These are phyloP conservation scores for Gossypium thurberi DNA, from an alignment of 345 rosid genomes.

Conservation along the genomic window DNA sequence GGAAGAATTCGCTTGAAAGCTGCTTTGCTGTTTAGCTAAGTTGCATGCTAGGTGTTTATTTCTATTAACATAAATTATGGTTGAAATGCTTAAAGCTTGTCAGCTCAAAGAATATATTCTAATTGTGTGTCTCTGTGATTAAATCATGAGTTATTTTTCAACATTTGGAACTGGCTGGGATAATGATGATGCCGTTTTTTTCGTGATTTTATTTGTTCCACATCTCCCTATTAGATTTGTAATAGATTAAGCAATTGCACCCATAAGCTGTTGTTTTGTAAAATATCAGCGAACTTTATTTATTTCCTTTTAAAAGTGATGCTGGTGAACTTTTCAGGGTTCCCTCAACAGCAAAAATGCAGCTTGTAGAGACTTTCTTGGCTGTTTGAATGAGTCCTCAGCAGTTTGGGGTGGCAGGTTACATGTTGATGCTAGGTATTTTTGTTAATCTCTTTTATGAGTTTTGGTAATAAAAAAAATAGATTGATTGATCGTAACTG, in stretches of 20 bases:
- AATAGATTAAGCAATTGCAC: constrained; percentile 7
- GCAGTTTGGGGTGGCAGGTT: constrained; percentile 60
- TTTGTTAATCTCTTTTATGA: neutral
- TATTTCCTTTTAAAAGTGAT: neutral
- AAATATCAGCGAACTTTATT: neutral
- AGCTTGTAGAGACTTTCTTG: constrained; percentile 52
- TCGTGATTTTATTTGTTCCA: neutral
- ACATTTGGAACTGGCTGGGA: neutral
- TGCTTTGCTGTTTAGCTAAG: neutral
- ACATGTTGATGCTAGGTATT: constrained; percentile 76
- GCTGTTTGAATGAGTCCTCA: constrained; percentile 56
- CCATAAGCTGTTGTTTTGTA: neutral
- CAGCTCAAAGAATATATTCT: neutral
- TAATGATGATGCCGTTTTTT: neutral
- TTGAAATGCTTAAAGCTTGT: neutral
- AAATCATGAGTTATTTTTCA: constrained; percentile 2
- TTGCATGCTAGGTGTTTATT: neutral
- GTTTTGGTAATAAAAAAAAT: neutral
- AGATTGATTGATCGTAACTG: neutral
- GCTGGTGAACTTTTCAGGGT: constrained; percentile 47
- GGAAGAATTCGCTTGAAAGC: neutral
- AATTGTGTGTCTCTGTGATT: neutral
- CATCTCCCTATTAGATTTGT: neutral
- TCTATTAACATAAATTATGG: neutral
- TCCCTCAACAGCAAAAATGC: constrained; percentile 60